Conservation (phyloP, 2,329 filamentous ascomycete genomes). For the Arthrobotrys musiformis region DNA sequence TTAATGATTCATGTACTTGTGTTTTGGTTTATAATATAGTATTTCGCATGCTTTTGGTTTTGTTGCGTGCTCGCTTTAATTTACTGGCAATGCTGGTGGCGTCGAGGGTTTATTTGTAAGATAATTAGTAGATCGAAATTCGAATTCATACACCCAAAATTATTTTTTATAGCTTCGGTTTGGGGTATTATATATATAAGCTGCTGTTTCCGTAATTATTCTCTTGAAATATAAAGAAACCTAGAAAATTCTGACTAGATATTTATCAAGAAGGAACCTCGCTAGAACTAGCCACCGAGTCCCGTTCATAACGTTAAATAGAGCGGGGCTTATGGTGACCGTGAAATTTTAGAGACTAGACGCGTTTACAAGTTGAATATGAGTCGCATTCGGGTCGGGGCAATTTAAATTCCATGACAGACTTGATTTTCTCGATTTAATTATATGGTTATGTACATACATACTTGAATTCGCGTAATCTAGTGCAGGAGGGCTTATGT, state of each 20-base stretch:
- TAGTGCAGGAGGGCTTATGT: too few relatives aligned
- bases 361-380: not conserved
- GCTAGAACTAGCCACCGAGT: too few relatives aligned
- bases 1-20: not conserved
- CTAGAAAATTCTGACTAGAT: too few relatives aligned
- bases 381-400: not conserved
- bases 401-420: not conserved
- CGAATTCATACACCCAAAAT: not conserved
- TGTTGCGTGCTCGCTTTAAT: not conserved
- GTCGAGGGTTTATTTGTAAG: not conserved
- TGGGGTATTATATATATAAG: too few relatives aligned
- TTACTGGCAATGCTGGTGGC: not conserved
- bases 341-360: not conserved
- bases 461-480: too few relatives aligned
- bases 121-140: not conserved
- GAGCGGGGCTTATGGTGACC: not conserved
- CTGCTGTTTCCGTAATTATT: too few relatives aligned
- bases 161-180: too few relatives aligned
- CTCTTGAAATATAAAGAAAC: too few relatives aligned
- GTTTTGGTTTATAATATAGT: not conserved
- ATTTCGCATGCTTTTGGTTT: not conserved
- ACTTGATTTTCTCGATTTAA: not conserved
- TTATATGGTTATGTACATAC: too few relatives aligned
- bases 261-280: too few relatives aligned
- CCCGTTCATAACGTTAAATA: not conserved